Evolutionary conservation across 148 eudicot species (phyloP).

Genomic region (Heliamphora exappendiculata): DNA sequence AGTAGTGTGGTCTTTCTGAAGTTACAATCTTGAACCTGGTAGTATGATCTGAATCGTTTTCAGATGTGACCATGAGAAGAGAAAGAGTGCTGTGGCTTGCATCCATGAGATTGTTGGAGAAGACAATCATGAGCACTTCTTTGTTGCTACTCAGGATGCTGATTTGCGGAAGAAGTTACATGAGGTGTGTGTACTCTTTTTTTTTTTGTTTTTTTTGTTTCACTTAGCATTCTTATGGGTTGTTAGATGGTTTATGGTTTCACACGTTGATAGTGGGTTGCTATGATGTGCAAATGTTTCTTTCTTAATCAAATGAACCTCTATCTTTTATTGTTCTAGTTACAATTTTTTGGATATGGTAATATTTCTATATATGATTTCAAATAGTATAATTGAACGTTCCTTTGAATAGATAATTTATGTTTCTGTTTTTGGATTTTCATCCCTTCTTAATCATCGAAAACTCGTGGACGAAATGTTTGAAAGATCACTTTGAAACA

Average conservation of each 20-base stretch:
- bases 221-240: no score
- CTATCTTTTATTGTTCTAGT: no score
- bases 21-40: neutral
- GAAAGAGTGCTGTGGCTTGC: slow-evolving; percentile 72
- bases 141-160: slow-evolving; percentile 79
- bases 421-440: neutral
- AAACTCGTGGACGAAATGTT: neutral
- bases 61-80: slow-evolving; percentile 88
- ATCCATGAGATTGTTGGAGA: slow-evolving; percentile 58
- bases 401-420: neutral
- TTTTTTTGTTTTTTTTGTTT: no score
- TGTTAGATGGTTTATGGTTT: no score
- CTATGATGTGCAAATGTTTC: no score
- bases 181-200: slow-evolving; percentile 35
- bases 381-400: neutral
- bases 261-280: no score
- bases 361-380: no score
- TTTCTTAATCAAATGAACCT: no score
- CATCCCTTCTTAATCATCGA: neutral
- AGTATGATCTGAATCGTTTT: slow-evolving; percentile 7
- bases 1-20: neutral
- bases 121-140: slow-evolving; percentile 77
- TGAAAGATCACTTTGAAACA: no score
- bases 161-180: slow-evolving; percentile 55
- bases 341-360: no score